Conservation (phyloP, 208 protist species). For the Leptomonas pyrrhocoris region DNA sequence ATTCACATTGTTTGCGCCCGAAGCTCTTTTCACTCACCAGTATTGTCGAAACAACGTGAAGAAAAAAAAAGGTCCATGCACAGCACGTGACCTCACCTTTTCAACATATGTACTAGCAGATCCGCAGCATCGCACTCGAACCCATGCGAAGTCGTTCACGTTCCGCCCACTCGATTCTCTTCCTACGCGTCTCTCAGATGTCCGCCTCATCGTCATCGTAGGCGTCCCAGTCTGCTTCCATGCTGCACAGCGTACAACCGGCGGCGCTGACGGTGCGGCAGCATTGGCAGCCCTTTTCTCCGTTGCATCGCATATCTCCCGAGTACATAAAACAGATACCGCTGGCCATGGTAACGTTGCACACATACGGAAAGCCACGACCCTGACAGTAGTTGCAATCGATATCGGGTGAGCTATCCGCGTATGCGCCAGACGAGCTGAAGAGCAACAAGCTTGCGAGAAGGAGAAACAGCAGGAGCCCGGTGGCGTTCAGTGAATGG, state of each 20-base stretch:
- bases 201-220: slow-evolving; percentile 35
- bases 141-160: neutral
- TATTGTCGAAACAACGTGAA: too few relatives aligned
- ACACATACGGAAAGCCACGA: slow-evolving; percentile 58
- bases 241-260: slow-evolving; percentile 37
- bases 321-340: slow-evolving; percentile 29
- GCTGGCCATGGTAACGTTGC: slow-evolving; percentile 32
- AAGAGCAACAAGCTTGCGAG: slow-evolving; percentile 2
- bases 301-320: slow-evolving; percentile 27
- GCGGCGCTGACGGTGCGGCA: slow-evolving; percentile 28
- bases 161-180: neutral
- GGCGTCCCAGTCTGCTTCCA: slow-evolving; percentile 33
- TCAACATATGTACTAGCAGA: too few relatives aligned
- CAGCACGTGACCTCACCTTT: too few relatives aligned
- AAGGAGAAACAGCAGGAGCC: neutral
- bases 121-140: too few relatives aligned
- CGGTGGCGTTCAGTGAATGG: neutral
- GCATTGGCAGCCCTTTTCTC: slow-evolving; percentile 33
- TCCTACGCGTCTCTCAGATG: slow-evolving; percentile 11
- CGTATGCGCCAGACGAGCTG: neutral
- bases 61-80: too few relatives aligned
- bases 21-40: too few relatives aligned
- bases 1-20: too few relatives aligned
- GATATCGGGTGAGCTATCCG: neutral
- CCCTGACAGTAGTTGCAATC: slow-evolving; percentile 44